Evolutionary conservation across 352 stramenopile genomes (phyloP), one percentile per base, ranked within the genome.

Genomic region (Pythium rhizo-oryzae): DNA sequence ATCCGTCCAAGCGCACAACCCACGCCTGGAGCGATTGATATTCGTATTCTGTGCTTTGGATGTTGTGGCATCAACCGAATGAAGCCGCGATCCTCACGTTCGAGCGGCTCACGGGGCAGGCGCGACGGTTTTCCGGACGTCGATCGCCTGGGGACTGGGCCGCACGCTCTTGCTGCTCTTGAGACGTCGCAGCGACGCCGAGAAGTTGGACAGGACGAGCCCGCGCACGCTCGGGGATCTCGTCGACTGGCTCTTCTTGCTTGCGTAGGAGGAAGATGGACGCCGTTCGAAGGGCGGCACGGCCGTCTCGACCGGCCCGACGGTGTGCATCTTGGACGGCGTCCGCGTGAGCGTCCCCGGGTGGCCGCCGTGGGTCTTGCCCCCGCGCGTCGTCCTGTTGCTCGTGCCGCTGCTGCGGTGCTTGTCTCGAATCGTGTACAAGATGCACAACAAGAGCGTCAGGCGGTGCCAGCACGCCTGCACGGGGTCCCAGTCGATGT

Each of bases 371-470:
- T 51, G 2, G 44, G 44, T 21, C 44, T 51, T 51, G 44, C 11
- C 44, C 8, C 44, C 44, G 8, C 44, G 44, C 18, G 44, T 51
- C 44, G 44, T 51, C 18, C 11, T 21, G 8, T n/a, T 51, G 44
- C 44, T 51, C 44, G 44, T 51, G 19, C 44, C 44, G 19, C 44
- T 51, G 44, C 44, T 51, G 11, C n/a, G 16, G 19, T 51, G 19
- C 33, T 51, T 63, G 25, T 52, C 39, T 16, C 23, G 28, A 8
- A 58, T 58, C 19, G 51, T 58, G 24, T 24, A 54, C 15, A 47
- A 8, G 25, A 63, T 53, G 28, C 57, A 63, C 41, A 63, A 4
- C 11, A 63, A 3, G 44, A 63, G 23, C n/a, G 57, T 63, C 2
- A 54, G 15, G 1, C 57, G 57, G 44, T 54, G 43, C 57, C 57